These are phyloP conservation scores for Santalum album DNA, from an alignment of 164 flowering plant species.

Conservation along the genomic window DNA sequence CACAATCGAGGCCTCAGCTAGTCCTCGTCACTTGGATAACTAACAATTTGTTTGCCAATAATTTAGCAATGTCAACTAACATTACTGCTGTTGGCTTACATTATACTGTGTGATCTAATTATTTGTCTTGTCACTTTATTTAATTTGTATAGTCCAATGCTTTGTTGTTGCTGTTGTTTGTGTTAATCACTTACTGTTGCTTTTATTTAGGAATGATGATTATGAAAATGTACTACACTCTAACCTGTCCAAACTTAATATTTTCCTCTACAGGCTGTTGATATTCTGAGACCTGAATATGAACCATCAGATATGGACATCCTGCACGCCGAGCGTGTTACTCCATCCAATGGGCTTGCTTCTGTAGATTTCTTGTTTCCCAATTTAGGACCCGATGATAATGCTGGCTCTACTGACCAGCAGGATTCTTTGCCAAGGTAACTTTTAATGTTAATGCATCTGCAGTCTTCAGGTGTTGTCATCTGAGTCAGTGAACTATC, in stretches of 20 bases:
- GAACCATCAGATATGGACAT: conserved; percentile 83
- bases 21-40: too few relatives aligned
- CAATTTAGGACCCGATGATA: conserved; percentile 34
- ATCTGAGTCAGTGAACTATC: too few relatives aligned
- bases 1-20: too few relatives aligned
- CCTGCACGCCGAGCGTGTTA: conserved; percentile 81
- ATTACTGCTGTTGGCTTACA: too few relatives aligned
- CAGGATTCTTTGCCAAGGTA: conserved; percentile 71
- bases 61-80: too few relatives aligned
- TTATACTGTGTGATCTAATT: too few relatives aligned
- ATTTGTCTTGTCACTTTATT: too few relatives aligned
- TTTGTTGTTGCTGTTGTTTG: background rate
- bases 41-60: too few relatives aligned
- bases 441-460: too few relatives aligned
- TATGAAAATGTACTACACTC: background rate
- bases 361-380: conserved; percentile 76
- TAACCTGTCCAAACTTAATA: background rate
- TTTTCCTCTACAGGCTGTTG: conserved; percentile 51
- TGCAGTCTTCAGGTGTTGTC: too few relatives aligned
- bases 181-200: background rate
- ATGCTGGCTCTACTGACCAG: conserved; percentile 39
- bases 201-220: background rate
- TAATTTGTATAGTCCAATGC: too few relatives aligned
- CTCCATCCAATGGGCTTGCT: conserved; percentile 86
- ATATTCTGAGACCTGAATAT: conserved; percentile 65